Conservation (phyloP, 2,329 filamentous ascomycete genomes). For the Thelonectria rubi region DNA sequence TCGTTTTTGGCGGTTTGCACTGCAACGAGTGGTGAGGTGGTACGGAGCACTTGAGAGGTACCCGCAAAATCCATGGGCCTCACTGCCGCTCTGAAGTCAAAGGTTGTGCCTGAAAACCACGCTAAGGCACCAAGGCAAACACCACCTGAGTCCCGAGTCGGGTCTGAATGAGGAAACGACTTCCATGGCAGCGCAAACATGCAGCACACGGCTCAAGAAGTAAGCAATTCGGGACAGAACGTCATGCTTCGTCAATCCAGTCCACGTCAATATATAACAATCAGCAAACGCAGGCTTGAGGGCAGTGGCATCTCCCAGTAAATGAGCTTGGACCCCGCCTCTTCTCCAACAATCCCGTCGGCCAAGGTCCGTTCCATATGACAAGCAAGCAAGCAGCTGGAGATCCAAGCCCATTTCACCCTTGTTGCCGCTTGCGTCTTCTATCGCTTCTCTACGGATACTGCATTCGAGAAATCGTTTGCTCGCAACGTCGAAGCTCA, state of each 20-base stretch:
- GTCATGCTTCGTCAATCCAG: background rate
- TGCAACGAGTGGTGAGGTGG: slow-evolving; percentile 25
- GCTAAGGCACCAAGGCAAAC: slow-evolving; percentile 48
- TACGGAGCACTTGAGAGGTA: slow-evolving; percentile 41
- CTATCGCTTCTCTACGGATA: background rate
- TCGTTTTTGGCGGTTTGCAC: slow-evolving; percentile 28
- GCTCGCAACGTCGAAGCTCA: background rate
- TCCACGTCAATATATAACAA: background rate
- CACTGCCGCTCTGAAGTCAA: background rate
- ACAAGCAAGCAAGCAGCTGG: background rate
- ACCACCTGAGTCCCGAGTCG: slow-evolving; percentile 10
- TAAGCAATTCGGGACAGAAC: background rate
- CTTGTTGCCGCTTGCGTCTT: background rate
- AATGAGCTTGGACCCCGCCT: background rate
- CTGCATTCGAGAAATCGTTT: background rate
- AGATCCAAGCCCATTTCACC: background rate
- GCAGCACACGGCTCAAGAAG: background rate
- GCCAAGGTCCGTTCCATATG: background rate
- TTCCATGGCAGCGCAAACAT: background rate
- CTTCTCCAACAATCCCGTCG: background rate
- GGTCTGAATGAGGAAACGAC: background rate
- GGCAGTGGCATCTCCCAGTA: background rate
- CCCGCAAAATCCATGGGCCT: slow-evolving; percentile 25
- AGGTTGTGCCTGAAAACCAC: slow-evolving; percentile 40
- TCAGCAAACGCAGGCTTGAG: background rate